Conservation (phyloP, 805 yeast species). For the Suhomyces pyralidae region DNA sequence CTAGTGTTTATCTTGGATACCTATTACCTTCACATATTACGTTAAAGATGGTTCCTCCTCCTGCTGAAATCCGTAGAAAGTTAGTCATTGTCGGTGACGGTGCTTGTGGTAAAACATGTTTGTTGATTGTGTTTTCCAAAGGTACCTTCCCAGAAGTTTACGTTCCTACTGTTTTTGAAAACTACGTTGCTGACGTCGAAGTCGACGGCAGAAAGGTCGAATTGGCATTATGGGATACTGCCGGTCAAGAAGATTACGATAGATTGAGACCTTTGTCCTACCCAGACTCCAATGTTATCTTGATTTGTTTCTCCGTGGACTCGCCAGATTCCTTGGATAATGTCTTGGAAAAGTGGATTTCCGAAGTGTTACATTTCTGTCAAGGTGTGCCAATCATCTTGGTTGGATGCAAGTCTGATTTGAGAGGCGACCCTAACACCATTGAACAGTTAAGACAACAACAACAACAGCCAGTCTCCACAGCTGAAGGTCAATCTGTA, state of each 20-base stretch:
- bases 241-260: slow-evolving; percentile 94
- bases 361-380: slow-evolving; percentile 39
- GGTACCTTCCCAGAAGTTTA: slow-evolving; percentile 31
- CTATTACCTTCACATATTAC: slow-evolving; percentile 1
- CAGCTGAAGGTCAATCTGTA: slow-evolving; percentile 25
- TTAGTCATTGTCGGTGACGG: slow-evolving; percentile 32
- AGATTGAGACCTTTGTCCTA: slow-evolving; percentile 42
- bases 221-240: slow-evolving; percentile 43
- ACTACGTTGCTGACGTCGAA: slow-evolving; percentile 91
- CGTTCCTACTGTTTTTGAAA: slow-evolving; percentile 71
- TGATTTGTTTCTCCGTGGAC: slow-evolving; percentile 38
- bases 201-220: slow-evolving; percentile 59
- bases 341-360: slow-evolving; percentile 41
- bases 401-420: slow-evolving; percentile 38
- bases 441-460: slow-evolving; percentile 24
- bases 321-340: slow-evolving; percentile 31
- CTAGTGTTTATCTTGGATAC: neutral
- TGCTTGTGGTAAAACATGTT: slow-evolving; percentile 32
- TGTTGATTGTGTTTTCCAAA: slow-evolving; percentile 29
- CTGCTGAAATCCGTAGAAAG: slow-evolving; percentile 40
- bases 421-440: slow-evolving; percentile 26
- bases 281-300: slow-evolving; percentile 35
- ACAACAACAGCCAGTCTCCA: slow-evolving; percentile 22
- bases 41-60: slow-evolving; percentile 40
- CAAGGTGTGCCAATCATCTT: slow-evolving; percentile 33